phyloP scores from a whole-genome alignment of 805 yeast species.

The Nakazawaea ambrosiae region DNA sequence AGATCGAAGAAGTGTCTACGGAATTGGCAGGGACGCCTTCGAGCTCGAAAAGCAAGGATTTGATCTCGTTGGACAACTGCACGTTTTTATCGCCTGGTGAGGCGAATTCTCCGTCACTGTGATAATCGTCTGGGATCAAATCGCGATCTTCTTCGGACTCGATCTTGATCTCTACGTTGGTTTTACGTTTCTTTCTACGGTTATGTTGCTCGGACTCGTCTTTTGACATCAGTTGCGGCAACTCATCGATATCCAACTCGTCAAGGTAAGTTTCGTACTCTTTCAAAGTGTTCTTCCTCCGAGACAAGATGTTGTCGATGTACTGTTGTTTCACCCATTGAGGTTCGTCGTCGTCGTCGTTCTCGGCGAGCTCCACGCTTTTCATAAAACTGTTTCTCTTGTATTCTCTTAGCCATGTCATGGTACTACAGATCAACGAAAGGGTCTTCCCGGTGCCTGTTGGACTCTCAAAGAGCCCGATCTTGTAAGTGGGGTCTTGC shows the following conservation, averaged over 20 bases:
- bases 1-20: neutral
- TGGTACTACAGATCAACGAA: conserved; percentile 75
- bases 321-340: conserved; percentile 29
- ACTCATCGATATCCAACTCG: conserved; percentile 24
- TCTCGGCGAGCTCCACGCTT: conserved; percentile 17
- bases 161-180: conserved; percentile 4
- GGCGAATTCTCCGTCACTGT: conserved; percentile 22
- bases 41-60: conserved; percentile 36
- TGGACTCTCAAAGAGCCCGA: conserved; percentile 87
- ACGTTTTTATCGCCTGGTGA: conserved; percentile 15
- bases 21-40: conserved; percentile 16
- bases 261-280: conserved; percentile 36
- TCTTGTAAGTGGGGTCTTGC: conserved; percentile 39
- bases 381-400: conserved; percentile 12
- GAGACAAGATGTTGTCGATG: conserved; percentile 25
- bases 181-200: conserved; percentile 18
- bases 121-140: conserved; percentile 31
- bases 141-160: conserved; percentile 18
- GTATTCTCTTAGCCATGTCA: conserved; percentile 69
- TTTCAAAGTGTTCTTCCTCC: conserved; percentile 20
- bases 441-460: conserved; percentile 94
- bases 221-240: conserved; percentile 16
- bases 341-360: conserved; percentile 34
- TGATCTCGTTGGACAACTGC: conserved; percentile 34
- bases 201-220: conserved; percentile 18